These are phyloP conservation scores for Lumnitzera racemosa DNA, from an alignment of 345 rosid genomes.

Conservation along the genomic window DNA sequence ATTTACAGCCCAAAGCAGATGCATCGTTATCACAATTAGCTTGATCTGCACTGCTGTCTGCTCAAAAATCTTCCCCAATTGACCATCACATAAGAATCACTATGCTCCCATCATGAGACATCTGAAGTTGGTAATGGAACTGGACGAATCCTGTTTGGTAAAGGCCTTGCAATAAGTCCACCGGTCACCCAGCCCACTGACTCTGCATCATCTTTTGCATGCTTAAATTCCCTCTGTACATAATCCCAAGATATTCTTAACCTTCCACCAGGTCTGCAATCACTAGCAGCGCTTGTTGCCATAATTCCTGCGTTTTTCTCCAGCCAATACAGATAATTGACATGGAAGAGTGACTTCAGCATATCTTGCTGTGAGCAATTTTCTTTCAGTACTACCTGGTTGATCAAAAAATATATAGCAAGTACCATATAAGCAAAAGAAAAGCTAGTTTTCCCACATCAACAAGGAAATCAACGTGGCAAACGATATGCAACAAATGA, in stretches of 20 bases:
- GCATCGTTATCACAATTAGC: too few relatives aligned
- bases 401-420: not conserved
- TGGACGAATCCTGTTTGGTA: slow-evolving; percentile 46
- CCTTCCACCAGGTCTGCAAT: slow-evolving; percentile 71
- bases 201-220: slow-evolving; percentile 63
- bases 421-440: too few relatives aligned
- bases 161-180: slow-evolving; percentile 90
- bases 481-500: too few relatives aligned
- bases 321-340: slow-evolving; percentile 85
- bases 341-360: slow-evolving; percentile 94
- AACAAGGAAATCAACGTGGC: too few relatives aligned
- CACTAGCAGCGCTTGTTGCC: slow-evolving; percentile 43
- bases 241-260: slow-evolving; percentile 77
- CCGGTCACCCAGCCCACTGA: slow-evolving; percentile 73
- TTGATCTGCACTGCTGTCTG: too few relatives aligned
- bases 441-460: too few relatives aligned
- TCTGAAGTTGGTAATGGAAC: slow-evolving; percentile 18
- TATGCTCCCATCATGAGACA: slow-evolving; percentile 8
- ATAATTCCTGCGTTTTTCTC: slow-evolving; percentile 86
- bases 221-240: slow-evolving; percentile 73
- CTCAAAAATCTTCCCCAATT: not conserved
- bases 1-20: too few relatives aligned
- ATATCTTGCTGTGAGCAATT: slow-evolving; percentile 67
- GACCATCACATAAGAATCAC: not conserved
- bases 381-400: slow-evolving; percentile 88